A percentile compares a stretch with the other conserved stretches of the same genome.
These are phyloP conservation scores for Trichophyton rubrum DNA, from an alignment of 2,329 filamentous ascomycete genomes.

Conservation along the genomic window DNA sequence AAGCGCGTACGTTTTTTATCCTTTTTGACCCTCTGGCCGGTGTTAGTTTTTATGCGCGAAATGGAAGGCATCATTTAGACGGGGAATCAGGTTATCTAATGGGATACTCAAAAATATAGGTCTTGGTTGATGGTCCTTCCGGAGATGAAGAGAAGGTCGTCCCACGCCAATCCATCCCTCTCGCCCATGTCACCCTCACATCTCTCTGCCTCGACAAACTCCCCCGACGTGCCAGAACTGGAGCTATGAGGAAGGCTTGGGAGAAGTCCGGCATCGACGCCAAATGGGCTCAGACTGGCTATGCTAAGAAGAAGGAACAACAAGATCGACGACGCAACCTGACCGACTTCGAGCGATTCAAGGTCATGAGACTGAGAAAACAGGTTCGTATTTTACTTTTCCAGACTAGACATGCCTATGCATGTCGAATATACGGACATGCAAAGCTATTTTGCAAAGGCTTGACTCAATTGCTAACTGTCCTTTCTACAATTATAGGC, in stretches of 20 bases:
- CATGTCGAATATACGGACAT: not conserved
- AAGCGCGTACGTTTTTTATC: slow-evolving; percentile 74
- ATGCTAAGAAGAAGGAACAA: slow-evolving; percentile 86
- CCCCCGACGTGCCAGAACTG: slow-evolving; percentile 70
- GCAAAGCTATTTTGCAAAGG: not conserved
- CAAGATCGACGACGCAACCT: slow-evolving; percentile 76
- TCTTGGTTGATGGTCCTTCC: slow-evolving; percentile 89
- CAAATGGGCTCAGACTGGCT: slow-evolving; percentile 85
- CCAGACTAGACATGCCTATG: not conserved
- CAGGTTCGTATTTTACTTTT: slow-evolving; percentile 50
- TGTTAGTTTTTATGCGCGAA: not conserved
- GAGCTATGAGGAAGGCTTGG: slow-evolving; percentile 77
- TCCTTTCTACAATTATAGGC: slow-evolving; percentile 33
- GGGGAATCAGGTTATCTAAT: not conserved
- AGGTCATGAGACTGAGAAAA: slow-evolving; percentile 99
- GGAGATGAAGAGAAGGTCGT: slow-evolving; percentile 66
- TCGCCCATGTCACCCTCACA: slow-evolving; percentile 77
- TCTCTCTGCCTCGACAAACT: slow-evolving; percentile 77
- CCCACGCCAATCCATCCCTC: slow-evolving; percentile 72
- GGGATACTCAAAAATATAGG: slow-evolving; percentile 41
- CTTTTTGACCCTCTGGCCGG: not conserved
- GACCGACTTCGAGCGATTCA: slow-evolving; percentile 99
- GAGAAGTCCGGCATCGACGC: slow-evolving; percentile 79
- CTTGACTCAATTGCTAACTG: not conserved
- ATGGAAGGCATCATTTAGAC: not conserved